A percentile compares a stretch with the other conserved stretches of the same genome.
phyloP scores from a whole-genome alignment of 2,329 filamentous ascomycete genomes.

The Leptodontidium sp. region DNA sequence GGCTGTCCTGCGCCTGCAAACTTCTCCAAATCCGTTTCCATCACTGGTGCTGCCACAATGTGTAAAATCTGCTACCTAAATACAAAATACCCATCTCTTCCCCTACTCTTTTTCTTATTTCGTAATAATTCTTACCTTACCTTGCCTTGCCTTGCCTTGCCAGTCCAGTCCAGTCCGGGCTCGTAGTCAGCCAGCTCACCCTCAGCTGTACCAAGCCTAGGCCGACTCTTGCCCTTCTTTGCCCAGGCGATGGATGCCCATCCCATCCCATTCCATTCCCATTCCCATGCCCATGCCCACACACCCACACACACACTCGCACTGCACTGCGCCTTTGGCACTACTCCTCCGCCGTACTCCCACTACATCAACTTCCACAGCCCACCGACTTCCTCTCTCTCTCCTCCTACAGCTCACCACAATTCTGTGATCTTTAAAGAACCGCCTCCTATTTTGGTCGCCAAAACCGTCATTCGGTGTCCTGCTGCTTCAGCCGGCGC shows the following conservation, averaged over 20 bases:
- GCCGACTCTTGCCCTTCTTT: background rate
- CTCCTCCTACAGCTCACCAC: constrained; percentile 35
- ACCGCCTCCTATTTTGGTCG: constrained; percentile 44
- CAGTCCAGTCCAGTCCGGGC: too few species aligned
- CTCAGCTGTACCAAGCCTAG: too few species aligned
- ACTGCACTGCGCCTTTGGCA: constrained; percentile 2
- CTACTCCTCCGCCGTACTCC: constrained; percentile 38
- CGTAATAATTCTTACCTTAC: too few species aligned
- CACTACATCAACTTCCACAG: constrained; percentile 37
- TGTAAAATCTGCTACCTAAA: background rate
- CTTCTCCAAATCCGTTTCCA: background rate
- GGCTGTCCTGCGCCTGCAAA: background rate
- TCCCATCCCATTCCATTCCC: too few species aligned
- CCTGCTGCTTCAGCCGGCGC: constrained; percentile 47
- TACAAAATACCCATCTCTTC: too few species aligned
- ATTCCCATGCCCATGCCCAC: background rate
- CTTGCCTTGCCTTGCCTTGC: too few species aligned
- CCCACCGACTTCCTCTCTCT: constrained; percentile 38
- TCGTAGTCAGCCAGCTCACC: too few species aligned
- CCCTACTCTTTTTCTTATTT: too few species aligned
- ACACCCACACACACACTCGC: too few species aligned
- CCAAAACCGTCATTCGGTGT: constrained; percentile 45
- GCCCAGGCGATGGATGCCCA: background rate
- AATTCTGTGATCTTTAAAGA: constrained; percentile 35
- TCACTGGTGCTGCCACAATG: background rate